These are phyloP conservation scores for Barnettozyma populi DNA, from an alignment of 805 yeast genomes.

Conservation along the genomic window DNA sequence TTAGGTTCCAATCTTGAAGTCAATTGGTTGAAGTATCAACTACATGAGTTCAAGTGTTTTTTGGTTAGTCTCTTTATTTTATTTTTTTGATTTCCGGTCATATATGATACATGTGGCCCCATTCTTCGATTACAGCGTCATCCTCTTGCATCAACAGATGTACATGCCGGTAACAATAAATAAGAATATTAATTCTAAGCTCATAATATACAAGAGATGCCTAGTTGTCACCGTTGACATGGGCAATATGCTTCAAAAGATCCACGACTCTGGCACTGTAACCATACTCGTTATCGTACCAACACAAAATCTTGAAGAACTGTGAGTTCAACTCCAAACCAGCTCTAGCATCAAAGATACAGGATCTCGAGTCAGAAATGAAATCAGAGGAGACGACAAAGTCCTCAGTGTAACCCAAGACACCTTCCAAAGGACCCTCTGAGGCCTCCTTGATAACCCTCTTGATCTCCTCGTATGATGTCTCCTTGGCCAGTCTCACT, in stretches of 20 bases:
- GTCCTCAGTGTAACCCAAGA: slow-evolving; percentile 87
- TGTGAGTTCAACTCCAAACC: slow-evolving; percentile 84
- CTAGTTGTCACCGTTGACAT: slow-evolving; percentile 13
- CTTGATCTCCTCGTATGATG: slow-evolving; percentile 81
- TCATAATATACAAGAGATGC: not conserved
- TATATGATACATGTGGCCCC: too few relatives aligned
- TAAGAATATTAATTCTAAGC: not conserved
- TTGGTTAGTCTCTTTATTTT: too few relatives aligned
- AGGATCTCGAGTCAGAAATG: slow-evolving; percentile 76
- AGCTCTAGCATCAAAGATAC: slow-evolving; percentile 87
- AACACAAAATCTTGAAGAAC: slow-evolving; percentile 85
- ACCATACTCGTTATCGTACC: slow-evolving; percentile 97
- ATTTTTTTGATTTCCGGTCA: too few relatives aligned
- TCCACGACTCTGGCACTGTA: slow-evolving; percentile 96
- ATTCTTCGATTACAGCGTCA: too few relatives aligned
- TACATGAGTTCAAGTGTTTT: too few relatives aligned
- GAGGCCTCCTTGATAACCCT: slow-evolving; percentile 70
- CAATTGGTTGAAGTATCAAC: too few relatives aligned
- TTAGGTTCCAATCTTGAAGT: too few relatives aligned
- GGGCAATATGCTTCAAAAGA: slow-evolving; percentile 74
- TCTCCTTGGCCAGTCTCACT: slow-evolving; percentile 67
- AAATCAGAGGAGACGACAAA: slow-evolving; percentile 90
- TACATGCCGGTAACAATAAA: not conserved
- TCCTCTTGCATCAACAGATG: too few relatives aligned
- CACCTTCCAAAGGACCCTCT: slow-evolving; percentile 72